Base-by-base conservation (phyloP, 441 rosid species). In the Euphorbia schlechtendalii region DNA sequence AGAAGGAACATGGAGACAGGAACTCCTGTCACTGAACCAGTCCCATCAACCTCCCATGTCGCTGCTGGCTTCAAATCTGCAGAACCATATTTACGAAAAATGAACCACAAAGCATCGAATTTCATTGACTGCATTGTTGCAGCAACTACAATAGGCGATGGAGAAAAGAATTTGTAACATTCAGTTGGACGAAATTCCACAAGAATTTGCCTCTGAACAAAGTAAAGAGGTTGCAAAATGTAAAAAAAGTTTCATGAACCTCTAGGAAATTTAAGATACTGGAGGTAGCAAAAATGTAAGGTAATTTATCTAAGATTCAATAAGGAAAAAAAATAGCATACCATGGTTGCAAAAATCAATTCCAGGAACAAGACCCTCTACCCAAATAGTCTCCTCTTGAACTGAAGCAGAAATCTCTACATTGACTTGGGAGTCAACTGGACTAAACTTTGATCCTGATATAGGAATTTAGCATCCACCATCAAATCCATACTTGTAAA, bases 301-400 rank as follows among this genome's bases (percentile, higher is more conserved):
- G 10, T 6, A 21, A 17, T 14, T n/a, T 45, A 21, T 7, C 7
- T 18, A 48, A n/a, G 13, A 65, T 24, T 30, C 3, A 13, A 43
- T 48, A 64, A n/a, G 30, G 48, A 15, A 65, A 57, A 56, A 70
- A 55, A 70, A 15, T 57, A 70, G 68, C 82, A 66, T 84, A 93
- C 97, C 95, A 71, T 93, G 98, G 79, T 93, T 93, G 78, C 96
- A 90, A 79, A 90, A 90, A 82, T 93, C 98, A 78, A 93, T 93
- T 73, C 92, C 96, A 49, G 97, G 98, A 68, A 93, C 89, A 81
- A 93, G 94, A 72, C 98, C 97, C 81, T 93, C 98, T 49, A 93
- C 95, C 94, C 94, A 93, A 64, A 90, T 72, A 61, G 87, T 85
- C 68, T 86, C 96, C 69, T 67, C 78, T 41, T 76, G 72, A 68